Conservation (phyloP, 345 rosid species). For the Sonneratia alba region DNA sequence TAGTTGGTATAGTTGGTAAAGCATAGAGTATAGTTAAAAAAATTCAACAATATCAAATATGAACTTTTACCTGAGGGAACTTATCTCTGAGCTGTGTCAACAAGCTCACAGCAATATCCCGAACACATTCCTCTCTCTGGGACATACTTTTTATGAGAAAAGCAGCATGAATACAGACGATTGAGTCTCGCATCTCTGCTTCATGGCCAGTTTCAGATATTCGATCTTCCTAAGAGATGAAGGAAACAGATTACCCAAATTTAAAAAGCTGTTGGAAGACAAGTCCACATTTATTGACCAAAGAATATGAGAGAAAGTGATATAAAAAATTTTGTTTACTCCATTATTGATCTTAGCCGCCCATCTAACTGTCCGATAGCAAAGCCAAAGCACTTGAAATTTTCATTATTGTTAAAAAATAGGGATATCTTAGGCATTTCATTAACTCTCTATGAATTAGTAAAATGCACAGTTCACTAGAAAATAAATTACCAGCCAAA, state of each 20-base stretch:
- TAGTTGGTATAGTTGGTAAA: conserved; percentile 13
- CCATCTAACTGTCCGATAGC: background rate
- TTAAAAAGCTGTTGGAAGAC: background rate
- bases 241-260: background rate
- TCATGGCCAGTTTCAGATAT: conserved; percentile 64
- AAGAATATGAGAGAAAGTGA: background rate
- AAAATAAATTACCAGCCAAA: conserved; percentile 52
- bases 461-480: background rate
- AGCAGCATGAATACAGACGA: conserved; percentile 73
- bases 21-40: background rate
- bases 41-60: conserved; percentile 6
- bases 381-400: background rate
- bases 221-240: conserved; percentile 67
- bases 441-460: background rate
- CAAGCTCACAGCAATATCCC: conserved; percentile 76
- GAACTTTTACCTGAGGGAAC: conserved; percentile 78
- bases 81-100: conserved; percentile 86
- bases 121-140: conserved; percentile 87
- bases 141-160: conserved; percentile 93
- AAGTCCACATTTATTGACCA: conserved; percentile 1
- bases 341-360: background rate
- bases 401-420: background rate
- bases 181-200: conserved; percentile 73
- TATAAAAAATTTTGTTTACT: background rate
- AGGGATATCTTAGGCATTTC: background rate